A percentile compares a stretch with the other conserved stretches of the same genome.
Conservation (phyloP, 192 early-diverging fungal genomes). For the Umbelopsis ramanniana region DNA sequence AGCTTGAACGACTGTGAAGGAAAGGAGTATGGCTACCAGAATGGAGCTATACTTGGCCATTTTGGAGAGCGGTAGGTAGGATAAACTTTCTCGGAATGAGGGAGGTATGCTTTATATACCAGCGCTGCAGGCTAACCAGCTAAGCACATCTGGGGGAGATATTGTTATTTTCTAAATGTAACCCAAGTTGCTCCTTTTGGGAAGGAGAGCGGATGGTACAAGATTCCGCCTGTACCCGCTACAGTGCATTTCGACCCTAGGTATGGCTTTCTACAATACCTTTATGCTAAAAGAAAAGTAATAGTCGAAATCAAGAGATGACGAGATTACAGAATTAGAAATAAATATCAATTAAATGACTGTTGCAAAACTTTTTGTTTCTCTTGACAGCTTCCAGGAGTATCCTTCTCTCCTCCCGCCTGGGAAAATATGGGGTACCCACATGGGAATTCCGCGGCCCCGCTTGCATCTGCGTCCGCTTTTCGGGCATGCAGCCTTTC, state of each 20-base stretch:
- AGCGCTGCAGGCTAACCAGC: neutral
- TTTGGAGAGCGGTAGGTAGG: neutral
- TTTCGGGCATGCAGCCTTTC: no score
- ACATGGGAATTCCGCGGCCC: slow-evolving; percentile 14
- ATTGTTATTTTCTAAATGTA: neutral
- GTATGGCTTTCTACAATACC: neutral
- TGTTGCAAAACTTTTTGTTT: no score
- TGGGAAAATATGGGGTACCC: slow-evolving; percentile 12
- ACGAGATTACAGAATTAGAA: no score
- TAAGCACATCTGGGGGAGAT: neutral
- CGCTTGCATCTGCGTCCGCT: neutral
- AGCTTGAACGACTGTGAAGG: slow-evolving; percentile 19
- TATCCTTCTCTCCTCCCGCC: neutral
- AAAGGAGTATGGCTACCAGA: slow-evolving; percentile 23
- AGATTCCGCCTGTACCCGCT: slow-evolving; percentile 9
- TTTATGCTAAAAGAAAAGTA: neutral
- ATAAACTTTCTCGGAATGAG: neutral
- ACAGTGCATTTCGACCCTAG: neutral
- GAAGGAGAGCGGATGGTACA: no score
- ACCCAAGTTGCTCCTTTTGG: neutral
- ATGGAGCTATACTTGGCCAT: slow-evolving; percentile 25
- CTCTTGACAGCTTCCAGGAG: no score
- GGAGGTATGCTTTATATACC: neutral
- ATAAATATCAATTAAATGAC: no score
- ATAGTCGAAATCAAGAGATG: no score